Evolutionary conservation across 1,284 basidiomycete species (phyloP), one percentile per base, ranked within the genome.

Genomic region (Kalmanozyma brasiliensis): DNA sequence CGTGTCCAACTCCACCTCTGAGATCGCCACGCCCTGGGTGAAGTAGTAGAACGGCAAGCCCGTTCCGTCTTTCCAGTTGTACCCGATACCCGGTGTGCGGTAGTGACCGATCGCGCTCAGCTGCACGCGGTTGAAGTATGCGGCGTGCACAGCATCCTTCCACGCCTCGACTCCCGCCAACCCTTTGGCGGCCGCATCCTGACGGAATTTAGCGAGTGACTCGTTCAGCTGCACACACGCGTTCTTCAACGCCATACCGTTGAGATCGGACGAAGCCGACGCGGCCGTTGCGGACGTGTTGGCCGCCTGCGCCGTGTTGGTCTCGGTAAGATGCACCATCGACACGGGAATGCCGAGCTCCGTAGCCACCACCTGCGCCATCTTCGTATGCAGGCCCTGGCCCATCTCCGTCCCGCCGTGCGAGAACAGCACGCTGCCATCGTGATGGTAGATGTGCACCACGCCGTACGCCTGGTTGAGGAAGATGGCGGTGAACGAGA

Each of bases 181-280:
- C 19, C 61, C 63, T 20, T 65, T 63, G 14, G 49, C 53, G n/a
- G 55, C 57, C 6, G 56, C 66, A 33, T 53, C 67, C 9, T 32
- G 20, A 14, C 66, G 67, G 62, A 62, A 49, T 70, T 76, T 34
- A 52, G 69, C 32, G 10, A 83, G 53, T 3, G 79, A 70, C 41
- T 71, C 64, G 49, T 82, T 82, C 46, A 83, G 58, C 56, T 83
- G 80, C n/a, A 73, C 76, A 38, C 83, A 83, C 2, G 83, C 83
- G 55, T 83, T 74, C 66, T 82, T 78, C 45, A 81, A 62, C 44
- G 73, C 74, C 59, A 71, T 70, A 36, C 75, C 75, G 41, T 77
- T 75, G n/a, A 76, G 55, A 49, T 74, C 73, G 11, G 59, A 71
- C 35, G 62, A 59, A 2, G 73, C 73, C 44, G 68, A 77, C 9